These are phyloP conservation scores for Mycena sanguinolenta DNA, from an alignment of 768 basidiomycete species.

Conservation along the genomic window DNA sequence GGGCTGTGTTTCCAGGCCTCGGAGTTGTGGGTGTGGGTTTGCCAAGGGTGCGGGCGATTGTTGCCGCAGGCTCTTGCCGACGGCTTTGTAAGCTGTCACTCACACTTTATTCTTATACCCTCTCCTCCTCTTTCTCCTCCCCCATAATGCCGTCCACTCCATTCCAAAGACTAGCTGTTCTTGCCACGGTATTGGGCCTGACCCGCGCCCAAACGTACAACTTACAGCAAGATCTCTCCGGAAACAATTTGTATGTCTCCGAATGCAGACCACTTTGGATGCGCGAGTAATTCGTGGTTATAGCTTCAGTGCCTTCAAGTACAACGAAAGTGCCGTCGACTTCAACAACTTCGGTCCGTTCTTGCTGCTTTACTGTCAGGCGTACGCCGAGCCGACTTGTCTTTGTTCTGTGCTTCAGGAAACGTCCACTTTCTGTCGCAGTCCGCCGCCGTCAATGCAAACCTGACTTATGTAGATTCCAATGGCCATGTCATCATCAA, in stretches of 20 bases:
- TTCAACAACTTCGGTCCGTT: slow-evolving; percentile 31
- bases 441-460: slow-evolving; percentile 23
- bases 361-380: not conserved
- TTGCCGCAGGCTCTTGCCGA: no score
- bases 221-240: slow-evolving; percentile 22
- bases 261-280: not conserved
- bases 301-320: slow-evolving; percentile 30
- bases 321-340: slow-evolving; percentile 24
- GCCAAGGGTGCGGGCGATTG: no score
- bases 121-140: not conserved
- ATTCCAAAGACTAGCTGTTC: slow-evolving; percentile 3
- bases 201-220: slow-evolving; percentile 23
- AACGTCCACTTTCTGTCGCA: slow-evolving; percentile 31
- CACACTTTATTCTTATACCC: not conserved
- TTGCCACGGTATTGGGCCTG: slow-evolving; percentile 4
- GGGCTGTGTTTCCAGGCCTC: no score
- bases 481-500: slow-evolving; percentile 22
- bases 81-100: no score
- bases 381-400: not conserved
- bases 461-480: slow-evolving; percentile 23
- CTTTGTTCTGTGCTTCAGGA: slow-evolving; percentile 4
- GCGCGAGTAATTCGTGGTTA: not conserved
- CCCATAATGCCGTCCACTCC: slow-evolving; percentile 5
- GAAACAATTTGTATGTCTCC: slow-evolving; percentile 25
- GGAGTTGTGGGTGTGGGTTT: no score